Evolutionary conservation across 371 early-diverging fungal genomes (phyloP), one percentile per base, ranked within the genome.

Genomic region (Circinella umbellata): DNA sequence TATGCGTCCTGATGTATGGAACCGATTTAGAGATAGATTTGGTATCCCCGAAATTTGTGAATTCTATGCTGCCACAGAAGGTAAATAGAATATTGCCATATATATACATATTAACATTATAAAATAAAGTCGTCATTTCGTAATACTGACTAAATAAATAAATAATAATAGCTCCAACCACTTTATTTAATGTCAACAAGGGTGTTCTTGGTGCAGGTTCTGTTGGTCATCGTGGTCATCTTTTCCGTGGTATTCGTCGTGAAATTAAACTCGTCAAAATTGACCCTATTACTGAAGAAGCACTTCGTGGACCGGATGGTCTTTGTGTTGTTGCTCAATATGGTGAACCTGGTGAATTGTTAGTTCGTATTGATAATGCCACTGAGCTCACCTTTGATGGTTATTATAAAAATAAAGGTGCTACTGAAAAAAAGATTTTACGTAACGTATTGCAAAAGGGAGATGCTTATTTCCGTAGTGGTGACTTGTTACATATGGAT

Each of bases 1-100:
- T 5, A 85, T 92, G 75, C 78, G 90, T 1, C 81, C 86, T 37
- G 93, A 92, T 64, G 84, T 91, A n/a, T 92, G 92, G 92, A 75
- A 67, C 34, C 72, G 75, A 4, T 83, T 92, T 75, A 80, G 80
- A 64, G 76, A 83, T 14, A 79, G 79, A 38, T 89, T 89, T 57
- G 75, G 74, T 49, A 85, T 89, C 49, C 61, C 68, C n/a, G 67
- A 79, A 18, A 79, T 90, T 34, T 80, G 79, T 65, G 90, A 90
- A 65, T 83, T 81, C 65, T 90, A 89, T 68, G 89, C 80, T 15
- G 77, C 85, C 27, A 89, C 89, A 9, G 64, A 64, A 64, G 63
- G 63, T 63, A 63, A 60, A 60, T 27, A 60, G 27, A 60, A 60
- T 10, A 36, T 4, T 63, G 6, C 48, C 39, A 39, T 6, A 39